Percentiles rank a stretch among this genome's conserved stretches.
Evolutionary conservation across 1,284 basidiomycete genomes (phyloP).

Genomic region (Lentinula novae-zelandiae): DNA sequence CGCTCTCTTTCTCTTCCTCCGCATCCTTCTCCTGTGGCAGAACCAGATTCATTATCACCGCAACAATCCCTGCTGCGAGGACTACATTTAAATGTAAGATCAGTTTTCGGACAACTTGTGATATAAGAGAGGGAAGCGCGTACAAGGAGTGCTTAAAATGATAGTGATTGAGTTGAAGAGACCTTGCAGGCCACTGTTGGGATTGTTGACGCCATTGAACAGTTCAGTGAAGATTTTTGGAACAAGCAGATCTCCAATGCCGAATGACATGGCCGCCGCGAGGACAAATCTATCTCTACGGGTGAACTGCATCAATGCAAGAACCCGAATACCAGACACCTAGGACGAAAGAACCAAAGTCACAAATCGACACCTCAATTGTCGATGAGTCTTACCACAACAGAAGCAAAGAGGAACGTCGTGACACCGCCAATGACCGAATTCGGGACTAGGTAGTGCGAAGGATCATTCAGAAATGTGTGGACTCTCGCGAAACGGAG

Average conservation of each 20-base stretch:
- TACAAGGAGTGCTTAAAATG: slow-evolving; percentile 74
- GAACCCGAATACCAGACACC: slow-evolving; percentile 69
- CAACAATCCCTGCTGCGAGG: slow-evolving; percentile 63
- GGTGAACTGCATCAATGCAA: slow-evolving; percentile 62
- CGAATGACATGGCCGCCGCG: slow-evolving; percentile 68
- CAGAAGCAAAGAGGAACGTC: slow-evolving; percentile 70
- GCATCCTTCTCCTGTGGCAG: slow-evolving; percentile 48
- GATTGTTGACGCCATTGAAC: slow-evolving; percentile 59
- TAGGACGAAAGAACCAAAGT: neutral
- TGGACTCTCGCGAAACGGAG: neutral
- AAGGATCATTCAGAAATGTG: neutral
- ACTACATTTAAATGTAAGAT: slow-evolving; percentile 32
- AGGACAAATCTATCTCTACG: slow-evolving; percentile 78
- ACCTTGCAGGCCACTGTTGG: slow-evolving; percentile 61
- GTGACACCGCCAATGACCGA: slow-evolving; percentile 83
- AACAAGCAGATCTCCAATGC: slow-evolving; percentile 66
- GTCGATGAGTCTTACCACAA: slow-evolving; percentile 27
- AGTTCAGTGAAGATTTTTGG: slow-evolving; percentile 62
- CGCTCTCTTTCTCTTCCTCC: slow-evolving; percentile 24
- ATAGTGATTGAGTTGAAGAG: slow-evolving; percentile 79
- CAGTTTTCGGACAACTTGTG: neutral
- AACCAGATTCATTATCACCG: slow-evolving; percentile 62
- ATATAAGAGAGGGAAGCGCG: slow-evolving; percentile 23
- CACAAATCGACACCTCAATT: neutral
- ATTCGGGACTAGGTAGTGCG: slow-evolving; percentile 49